Evolutionary conservation across 2,329 filamentous ascomycete genomes (phyloP).

Genomic region (Hirsutella minnesotensis): DNA sequence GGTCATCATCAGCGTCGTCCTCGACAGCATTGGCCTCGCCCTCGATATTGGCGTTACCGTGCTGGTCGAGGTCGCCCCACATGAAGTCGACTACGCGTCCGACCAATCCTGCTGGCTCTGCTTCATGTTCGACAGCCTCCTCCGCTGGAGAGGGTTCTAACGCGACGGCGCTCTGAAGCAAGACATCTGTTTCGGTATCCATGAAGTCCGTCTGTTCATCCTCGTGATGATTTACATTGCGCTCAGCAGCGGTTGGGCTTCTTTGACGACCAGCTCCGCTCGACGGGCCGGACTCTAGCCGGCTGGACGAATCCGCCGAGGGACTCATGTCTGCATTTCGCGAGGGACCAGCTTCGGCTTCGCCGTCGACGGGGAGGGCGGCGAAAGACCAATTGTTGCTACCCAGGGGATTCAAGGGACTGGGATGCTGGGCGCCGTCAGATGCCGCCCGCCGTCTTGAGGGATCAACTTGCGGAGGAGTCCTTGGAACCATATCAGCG

Average conservation of each 20-base stretch:
- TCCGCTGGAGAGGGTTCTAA: constrained; percentile 4
- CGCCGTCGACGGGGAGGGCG: constrained; percentile 18
- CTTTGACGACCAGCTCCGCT: not conserved
- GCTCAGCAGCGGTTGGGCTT: not conserved
- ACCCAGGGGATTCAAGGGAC: constrained; percentile 37
- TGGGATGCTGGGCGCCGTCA: constrained; percentile 37
- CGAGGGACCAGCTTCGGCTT: constrained; percentile 3
- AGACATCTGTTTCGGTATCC: constrained; percentile 1
- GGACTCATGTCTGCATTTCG: not conserved
- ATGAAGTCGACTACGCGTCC: constrained; percentile 43
- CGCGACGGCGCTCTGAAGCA: constrained; percentile 2
- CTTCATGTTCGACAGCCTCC: constrained; percentile 6
- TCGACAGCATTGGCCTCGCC: constrained; percentile 24
- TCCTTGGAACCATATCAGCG: constrained; percentile 4
- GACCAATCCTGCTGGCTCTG: constrained; percentile 13
- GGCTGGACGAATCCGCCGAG: not conserved
- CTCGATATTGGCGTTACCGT: constrained; percentile 6
- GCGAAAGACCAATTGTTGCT: constrained; percentile 52
- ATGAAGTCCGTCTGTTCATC: not conserved
- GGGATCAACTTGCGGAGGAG: constrained; percentile 7
- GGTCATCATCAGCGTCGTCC: constrained; percentile 39
- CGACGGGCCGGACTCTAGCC: too few relatives aligned
- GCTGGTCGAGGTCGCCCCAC: constrained; percentile 40
- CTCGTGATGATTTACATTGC: too few relatives aligned
- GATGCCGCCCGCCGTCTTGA: constrained; percentile 41